These are phyloP conservation scores for Rhodotorula sp. DNA, from an alignment of 1,284 basidiomycete genomes.

Conservation along the genomic window DNA sequence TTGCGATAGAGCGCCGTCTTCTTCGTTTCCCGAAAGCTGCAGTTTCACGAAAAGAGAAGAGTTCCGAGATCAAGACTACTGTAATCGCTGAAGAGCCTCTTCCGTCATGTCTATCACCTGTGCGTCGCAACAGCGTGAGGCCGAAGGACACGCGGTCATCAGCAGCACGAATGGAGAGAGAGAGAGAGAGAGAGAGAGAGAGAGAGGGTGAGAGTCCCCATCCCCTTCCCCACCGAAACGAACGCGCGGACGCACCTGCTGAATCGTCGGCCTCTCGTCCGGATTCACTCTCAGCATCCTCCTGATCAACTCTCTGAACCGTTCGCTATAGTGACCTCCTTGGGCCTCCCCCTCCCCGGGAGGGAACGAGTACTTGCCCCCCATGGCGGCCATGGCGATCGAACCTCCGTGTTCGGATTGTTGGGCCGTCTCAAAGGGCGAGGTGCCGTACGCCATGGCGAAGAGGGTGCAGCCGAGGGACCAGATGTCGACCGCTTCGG, in stretches of 20 bases:
- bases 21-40: neutral
- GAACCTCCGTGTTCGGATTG: slow-evolving; percentile 83
- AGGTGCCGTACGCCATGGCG: slow-evolving; percentile 75
- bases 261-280: slow-evolving; percentile 73
- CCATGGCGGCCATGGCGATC: slow-evolving; percentile 91
- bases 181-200: too few species aligned
- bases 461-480: slow-evolving; percentile 88
- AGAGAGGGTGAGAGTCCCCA: too few species aligned
- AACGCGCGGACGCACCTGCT: slow-evolving; percentile 57
- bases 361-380: slow-evolving; percentile 79
- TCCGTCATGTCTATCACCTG: slow-evolving; percentile 61
- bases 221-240: too few species aligned
- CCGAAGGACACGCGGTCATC: too few species aligned
- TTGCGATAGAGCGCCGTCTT: neutral
- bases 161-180: too few species aligned
- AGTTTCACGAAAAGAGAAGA: neutral
- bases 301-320: slow-evolving; percentile 75
- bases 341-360: slow-evolving; percentile 31
- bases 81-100: slow-evolving; percentile 19
- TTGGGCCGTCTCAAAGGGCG: slow-evolving; percentile 82
- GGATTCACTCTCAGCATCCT: slow-evolving; percentile 78
- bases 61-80: slow-evolving; percentile 1
- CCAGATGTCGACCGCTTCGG: slow-evolving; percentile 96
- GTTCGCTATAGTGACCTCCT: slow-evolving; percentile 71
- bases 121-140: neutral